Percentiles rank a stretch among this genome's conserved stretches.
These are phyloP conservation scores for Mortierella sp. DNA, from an alignment of 371 early-diverging fungal species.

Conservation along the genomic window DNA sequence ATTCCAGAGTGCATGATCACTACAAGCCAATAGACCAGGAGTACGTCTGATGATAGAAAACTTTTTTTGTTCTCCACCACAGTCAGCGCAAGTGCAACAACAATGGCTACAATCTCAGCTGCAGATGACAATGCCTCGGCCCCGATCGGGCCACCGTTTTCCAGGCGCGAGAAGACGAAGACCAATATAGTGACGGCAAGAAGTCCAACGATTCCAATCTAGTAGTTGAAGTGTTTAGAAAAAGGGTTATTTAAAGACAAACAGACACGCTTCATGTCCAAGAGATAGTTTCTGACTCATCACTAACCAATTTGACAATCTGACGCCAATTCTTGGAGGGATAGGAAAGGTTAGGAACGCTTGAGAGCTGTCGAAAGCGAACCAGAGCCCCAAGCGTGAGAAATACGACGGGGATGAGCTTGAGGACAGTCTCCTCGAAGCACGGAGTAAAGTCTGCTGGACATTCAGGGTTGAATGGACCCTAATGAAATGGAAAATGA, in stretches of 20 bases:
- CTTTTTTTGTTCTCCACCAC: conserved; percentile 77
- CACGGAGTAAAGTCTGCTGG: conserved; percentile 80
- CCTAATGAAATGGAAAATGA: conserved; percentile 53
- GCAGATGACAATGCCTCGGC: conserved; percentile 30
- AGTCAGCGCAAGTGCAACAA: conserved; percentile 59
- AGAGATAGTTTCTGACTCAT: background rate
- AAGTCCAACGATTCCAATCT: conserved; percentile 25
- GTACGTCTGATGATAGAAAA: conserved; percentile 71
- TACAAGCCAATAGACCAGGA: conserved; percentile 86
- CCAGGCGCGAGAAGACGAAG: conserved; percentile 12
- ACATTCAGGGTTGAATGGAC: conserved; percentile 69
- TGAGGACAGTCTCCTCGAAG: conserved; percentile 74
- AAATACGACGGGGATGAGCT: conserved; percentile 58
- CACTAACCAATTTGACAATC: conserved; percentile 63
- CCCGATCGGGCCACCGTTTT: conserved; percentile 17
- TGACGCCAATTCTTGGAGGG: conserved; percentile 63
- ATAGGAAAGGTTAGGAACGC: conserved; percentile 47
- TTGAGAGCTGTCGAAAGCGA: conserved; percentile 58
- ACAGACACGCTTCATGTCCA: no score
- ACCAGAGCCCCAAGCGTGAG: conserved; percentile 62
- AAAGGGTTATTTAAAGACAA: no score
- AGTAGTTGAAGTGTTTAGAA: background rate
- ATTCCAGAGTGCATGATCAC: conserved; percentile 57
- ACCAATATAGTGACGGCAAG: conserved; percentile 9
- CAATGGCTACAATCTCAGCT: conserved; percentile 22